Evolutionary conservation across 2,329 filamentous ascomycete genomes (phyloP).

Genomic region (Talaromyces verruculosus): DNA sequence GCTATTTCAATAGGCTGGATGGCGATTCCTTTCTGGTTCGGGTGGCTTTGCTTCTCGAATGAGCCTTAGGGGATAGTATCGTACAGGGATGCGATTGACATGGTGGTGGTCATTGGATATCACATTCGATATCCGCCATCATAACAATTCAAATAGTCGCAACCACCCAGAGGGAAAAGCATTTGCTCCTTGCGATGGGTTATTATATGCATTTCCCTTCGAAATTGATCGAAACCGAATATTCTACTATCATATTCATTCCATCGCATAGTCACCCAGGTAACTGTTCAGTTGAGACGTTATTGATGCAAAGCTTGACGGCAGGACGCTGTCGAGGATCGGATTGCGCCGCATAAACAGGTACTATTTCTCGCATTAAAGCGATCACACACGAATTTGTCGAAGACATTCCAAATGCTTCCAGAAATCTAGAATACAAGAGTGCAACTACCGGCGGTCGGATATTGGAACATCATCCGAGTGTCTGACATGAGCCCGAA

Average conservation of each 20-base stretch:
- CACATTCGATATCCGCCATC: constrained; percentile 1
- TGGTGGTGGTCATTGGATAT: background rate
- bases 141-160: constrained; percentile 11
- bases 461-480: background rate
- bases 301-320: constrained; percentile 2
- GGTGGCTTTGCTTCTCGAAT: background rate
- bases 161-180: background rate
- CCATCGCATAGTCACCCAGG: constrained; percentile 6
- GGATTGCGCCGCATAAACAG: background rate
- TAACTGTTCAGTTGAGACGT: constrained; percentile 3
- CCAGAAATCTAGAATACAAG: background rate
- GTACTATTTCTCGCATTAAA: constrained; percentile 3
- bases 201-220: background rate
- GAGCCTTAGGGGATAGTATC: background rate
- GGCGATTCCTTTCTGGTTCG: background rate
- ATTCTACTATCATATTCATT: background rate
- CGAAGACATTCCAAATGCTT: background rate
- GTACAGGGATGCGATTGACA: background rate
- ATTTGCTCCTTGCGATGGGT: constrained; percentile 11
- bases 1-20: background rate
- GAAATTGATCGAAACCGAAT: background rate
- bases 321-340: background rate
- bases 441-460: background rate
- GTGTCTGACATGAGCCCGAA: background rate
- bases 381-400: background rate